Evolutionary conservation across 352 stramenopile species (phyloP).

Genomic region (Phytophthora pisi): DNA sequence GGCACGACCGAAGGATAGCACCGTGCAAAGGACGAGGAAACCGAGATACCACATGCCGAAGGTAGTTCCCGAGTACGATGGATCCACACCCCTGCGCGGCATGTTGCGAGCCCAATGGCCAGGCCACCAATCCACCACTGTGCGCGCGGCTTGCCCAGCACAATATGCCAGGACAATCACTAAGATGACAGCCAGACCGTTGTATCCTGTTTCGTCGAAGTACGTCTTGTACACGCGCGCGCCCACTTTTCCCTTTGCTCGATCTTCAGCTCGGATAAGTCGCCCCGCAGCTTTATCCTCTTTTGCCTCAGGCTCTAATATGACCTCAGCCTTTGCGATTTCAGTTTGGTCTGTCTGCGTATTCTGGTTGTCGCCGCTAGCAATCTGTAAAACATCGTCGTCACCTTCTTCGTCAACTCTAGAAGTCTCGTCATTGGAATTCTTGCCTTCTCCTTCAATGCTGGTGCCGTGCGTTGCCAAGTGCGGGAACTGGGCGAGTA

Average conservation of each 20-base stretch:
- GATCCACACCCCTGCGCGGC: constrained; percentile 16
- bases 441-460: constrained; percentile 1
- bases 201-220: constrained; percentile 41
- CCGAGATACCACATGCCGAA: constrained; percentile 51
- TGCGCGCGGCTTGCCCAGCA: constrained; percentile 20
- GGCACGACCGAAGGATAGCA: constrained; percentile 30
- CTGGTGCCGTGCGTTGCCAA: constrained; percentile 10
- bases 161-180: constrained; percentile 15
- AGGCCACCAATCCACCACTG: constrained; percentile 37
- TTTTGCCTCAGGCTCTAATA: too few relatives aligned
- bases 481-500: constrained; percentile 50
- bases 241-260: constrained; percentile 40
- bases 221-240: constrained; percentile 41
- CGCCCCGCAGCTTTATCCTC: neutral
- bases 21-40: constrained; percentile 35
- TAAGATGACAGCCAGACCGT: constrained; percentile 19
- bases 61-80: constrained; percentile 40
- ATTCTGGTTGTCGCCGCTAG: neutral
- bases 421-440: neutral
- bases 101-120: constrained; percentile 37
- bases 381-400: too few relatives aligned
- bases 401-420: too few relatives aligned
- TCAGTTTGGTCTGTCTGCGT: neutral
- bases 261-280: constrained; percentile 41
- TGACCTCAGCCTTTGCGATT: neutral